A percentile compares a stretch with the other conserved stretches of the same genome.
Conservation (phyloP, 2,329 filamentous ascomycete genomes). For the Sporothrix variecibatus region DNA sequence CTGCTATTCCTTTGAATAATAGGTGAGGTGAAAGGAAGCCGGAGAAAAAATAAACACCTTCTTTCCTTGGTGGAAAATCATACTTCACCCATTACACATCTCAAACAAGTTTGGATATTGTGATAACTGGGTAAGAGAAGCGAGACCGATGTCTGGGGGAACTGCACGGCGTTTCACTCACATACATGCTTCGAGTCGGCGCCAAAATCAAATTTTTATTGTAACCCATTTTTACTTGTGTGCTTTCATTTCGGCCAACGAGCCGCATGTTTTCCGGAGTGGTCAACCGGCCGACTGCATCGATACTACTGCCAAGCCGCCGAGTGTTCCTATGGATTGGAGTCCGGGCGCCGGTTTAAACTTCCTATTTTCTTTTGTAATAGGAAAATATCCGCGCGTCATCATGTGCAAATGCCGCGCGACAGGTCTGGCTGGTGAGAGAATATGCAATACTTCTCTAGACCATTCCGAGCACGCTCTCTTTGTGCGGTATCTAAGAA, state of each 20-base stretch:
- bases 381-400: neutral
- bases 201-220: neutral
- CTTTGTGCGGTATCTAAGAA: neutral
- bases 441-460: neutral
- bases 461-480: too few species aligned
- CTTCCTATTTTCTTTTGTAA: neutral
- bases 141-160: neutral
- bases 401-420: neutral
- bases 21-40: neutral
- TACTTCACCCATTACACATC: neutral
- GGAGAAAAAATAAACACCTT: neutral
- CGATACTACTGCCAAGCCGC: neutral
- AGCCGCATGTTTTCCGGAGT: neutral
- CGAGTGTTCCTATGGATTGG: neutral
- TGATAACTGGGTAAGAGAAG: neutral
- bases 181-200: neutral
- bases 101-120: neutral
- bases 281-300: neutral
- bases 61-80: conserved; percentile 13
- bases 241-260: neutral
- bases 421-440: neutral
- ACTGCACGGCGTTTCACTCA: neutral
- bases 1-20: neutral
- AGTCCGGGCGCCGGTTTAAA: neutral
- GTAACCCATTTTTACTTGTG: neutral